Evolutionary conservation across 1,284 basidiomycete species (phyloP).

Genomic region (Coriolopsis trogii): DNA sequence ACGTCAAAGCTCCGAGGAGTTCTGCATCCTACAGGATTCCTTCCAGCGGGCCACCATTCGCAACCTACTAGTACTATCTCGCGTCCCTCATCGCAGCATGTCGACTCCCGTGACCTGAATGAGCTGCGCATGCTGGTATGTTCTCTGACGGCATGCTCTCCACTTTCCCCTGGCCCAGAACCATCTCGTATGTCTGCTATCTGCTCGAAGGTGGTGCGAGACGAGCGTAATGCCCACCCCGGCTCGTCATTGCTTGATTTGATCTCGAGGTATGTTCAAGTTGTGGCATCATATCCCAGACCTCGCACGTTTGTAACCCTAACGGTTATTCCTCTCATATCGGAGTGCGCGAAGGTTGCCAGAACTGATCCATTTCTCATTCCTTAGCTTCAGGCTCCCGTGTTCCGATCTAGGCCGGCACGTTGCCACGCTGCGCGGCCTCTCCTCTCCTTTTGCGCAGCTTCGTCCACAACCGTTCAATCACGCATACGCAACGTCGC

Average conservation of each 20-base stretch:
- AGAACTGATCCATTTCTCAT: background rate
- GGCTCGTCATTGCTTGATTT: background rate
- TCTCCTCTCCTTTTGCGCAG: too few species aligned
- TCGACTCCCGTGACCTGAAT: background rate
- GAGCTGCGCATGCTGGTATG: background rate
- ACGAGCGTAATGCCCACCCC: background rate
- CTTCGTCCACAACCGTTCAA: too few species aligned
- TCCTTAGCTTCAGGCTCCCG: too few species aligned
- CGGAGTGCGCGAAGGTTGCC: background rate
- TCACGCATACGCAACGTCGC: too few species aligned
- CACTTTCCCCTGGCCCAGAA: background rate
- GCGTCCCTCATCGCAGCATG: background rate
- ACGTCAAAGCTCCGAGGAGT: too few species aligned
- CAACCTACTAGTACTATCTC: background rate
- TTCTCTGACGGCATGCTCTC: background rate
- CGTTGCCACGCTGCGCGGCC: too few species aligned
- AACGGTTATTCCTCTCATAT: background rate
- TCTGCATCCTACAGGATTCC: too few species aligned
- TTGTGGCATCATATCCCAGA: background rate
- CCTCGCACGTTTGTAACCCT: background rate
- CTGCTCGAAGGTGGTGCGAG: background rate
- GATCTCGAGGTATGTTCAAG: background rate
- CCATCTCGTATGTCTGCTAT: background rate
- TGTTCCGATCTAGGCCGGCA: too few species aligned
- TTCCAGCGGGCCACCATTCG: too few species aligned